These are phyloP conservation scores for Maudiozyma serrabonitensis DNA, from an alignment of 805 yeast species.

Conservation along the genomic window DNA sequence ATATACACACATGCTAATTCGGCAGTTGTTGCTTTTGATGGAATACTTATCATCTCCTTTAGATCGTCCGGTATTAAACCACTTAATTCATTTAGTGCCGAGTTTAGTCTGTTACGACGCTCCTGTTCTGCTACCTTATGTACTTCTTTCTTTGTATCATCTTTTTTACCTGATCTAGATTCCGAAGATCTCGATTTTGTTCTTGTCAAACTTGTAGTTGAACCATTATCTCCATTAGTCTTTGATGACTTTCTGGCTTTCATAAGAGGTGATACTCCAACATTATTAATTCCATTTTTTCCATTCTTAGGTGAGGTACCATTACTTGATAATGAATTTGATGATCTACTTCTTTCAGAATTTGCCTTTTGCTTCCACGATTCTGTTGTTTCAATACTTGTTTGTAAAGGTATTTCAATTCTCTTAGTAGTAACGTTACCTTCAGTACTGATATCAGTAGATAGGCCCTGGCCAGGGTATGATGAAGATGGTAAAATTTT, in stretches of 20 bases:
- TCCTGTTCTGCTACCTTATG: conserved; percentile 97
- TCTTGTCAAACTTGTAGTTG: conserved; percentile 1
- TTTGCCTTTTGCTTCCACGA: not conserved
- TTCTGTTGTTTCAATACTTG: not conserved
- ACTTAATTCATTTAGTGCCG: conserved; percentile 70
- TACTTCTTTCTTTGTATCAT: conserved; percentile 25
- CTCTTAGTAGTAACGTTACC: not conserved
- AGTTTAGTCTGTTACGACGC: conserved; percentile 83
- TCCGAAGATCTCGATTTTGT: conserved; percentile 1
- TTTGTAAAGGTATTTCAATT: not conserved
- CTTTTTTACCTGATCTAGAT: conserved; percentile 2
- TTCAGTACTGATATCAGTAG: not conserved
- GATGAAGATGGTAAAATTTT: not conserved
- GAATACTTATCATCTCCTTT: conserved; percentile 50
- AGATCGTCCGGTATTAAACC: conserved; percentile 53
- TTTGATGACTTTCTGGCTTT: conserved; percentile 1
- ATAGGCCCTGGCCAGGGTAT: not conserved
- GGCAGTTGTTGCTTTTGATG: conserved; percentile 91
- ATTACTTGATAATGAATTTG: conserved; percentile 4
- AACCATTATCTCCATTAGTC: conserved; percentile 1
- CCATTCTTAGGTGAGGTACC: conserved; percentile 19
- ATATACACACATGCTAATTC: conserved; percentile 78
- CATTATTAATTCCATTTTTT: conserved; percentile 16
- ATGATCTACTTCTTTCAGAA: conserved; percentile 4
- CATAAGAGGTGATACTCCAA: not conserved